Evolutionary conservation across 1,284 basidiomycete species (phyloP).

Genomic region (Salmacisia buchloeana): DNA sequence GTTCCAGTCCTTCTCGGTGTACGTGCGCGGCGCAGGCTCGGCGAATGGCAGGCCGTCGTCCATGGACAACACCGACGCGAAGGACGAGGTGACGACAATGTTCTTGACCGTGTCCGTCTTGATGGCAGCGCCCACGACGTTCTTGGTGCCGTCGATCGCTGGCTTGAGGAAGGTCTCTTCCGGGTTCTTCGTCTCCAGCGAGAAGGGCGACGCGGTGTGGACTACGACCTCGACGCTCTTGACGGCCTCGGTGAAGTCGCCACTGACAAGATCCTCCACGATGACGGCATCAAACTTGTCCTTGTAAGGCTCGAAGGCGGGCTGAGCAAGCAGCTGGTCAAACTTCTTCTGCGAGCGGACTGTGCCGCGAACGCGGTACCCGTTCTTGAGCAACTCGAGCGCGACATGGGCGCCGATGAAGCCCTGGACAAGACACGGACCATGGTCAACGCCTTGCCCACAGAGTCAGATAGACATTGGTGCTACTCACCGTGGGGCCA

Average conservation of each 20-base stretch:
- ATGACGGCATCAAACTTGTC: slow-evolving; percentile 57
- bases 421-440: slow-evolving; percentile 22
- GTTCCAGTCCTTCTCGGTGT: slow-evolving; percentile 11
- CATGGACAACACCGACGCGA: background rate
- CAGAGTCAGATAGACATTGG: background rate
- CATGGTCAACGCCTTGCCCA: background rate
- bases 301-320: slow-evolving; percentile 55
- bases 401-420: slow-evolving; percentile 51
- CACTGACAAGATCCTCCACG: slow-evolving; percentile 60
- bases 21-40: slow-evolving; percentile 14
- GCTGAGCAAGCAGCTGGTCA: slow-evolving; percentile 50
- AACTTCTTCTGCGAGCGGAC: slow-evolving; percentile 59
- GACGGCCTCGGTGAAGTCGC: slow-evolving; percentile 66
- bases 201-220: slow-evolving; percentile 8
- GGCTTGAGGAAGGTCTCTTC: slow-evolving; percentile 1
- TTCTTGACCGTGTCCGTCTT: slow-evolving; percentile 1
- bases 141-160: slow-evolving; percentile 9
- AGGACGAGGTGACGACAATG: slow-evolving; percentile 4
- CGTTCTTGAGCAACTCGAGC: slow-evolving; percentile 54
- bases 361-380: slow-evolving; percentile 58
- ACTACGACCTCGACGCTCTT: slow-evolving; percentile 60
- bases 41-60: slow-evolving; percentile 40
- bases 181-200: background rate
- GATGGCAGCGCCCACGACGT: slow-evolving; percentile 4
- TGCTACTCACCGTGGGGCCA: background rate